Percentiles rank a stretch among this genome's conserved stretches.
phyloP scores from a whole-genome alignment of 1,284 basidiomycete species.

The Melanopsichium pennsylvanicum region DNA sequence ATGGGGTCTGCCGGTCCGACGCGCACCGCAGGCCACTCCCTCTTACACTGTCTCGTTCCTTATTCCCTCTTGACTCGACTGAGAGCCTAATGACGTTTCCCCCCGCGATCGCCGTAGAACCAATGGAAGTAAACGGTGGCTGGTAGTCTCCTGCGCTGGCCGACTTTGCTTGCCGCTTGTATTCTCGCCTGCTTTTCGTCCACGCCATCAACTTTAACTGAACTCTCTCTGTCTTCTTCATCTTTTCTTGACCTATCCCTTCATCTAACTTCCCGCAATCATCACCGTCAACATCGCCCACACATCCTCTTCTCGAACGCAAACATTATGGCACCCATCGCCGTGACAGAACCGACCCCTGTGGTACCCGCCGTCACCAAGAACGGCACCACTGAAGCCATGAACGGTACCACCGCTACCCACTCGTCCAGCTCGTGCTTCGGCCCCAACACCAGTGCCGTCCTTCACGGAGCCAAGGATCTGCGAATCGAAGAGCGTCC shows the following conservation, averaged over 20 bases:
- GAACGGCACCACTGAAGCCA: constrained; percentile 10
- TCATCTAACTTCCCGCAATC: not conserved
- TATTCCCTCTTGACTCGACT: too few relatives aligned
- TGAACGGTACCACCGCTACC: constrained; percentile 22
- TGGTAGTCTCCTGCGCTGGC: too few relatives aligned
- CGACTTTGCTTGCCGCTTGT: too few relatives aligned
- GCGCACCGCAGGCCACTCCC: constrained; percentile 16
- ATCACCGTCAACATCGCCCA: not conserved
- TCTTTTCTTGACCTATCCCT: not conserved
- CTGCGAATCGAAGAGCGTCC: constrained; percentile 72
- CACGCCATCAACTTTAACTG: not conserved
- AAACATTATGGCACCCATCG: constrained; percentile 31
- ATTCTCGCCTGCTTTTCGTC: not conserved
- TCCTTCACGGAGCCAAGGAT: constrained; percentile 68
- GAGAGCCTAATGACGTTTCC: too few relatives aligned
- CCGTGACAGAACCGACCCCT: constrained; percentile 15
- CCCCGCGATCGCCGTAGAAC: too few relatives aligned
- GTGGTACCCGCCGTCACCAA: constrained; percentile 13
- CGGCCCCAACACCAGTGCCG: constrained; percentile 57
- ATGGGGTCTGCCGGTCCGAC: constrained; percentile 44
- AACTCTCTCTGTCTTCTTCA: too few relatives aligned
- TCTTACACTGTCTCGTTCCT: not conserved
- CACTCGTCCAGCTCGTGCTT: constrained; percentile 3
- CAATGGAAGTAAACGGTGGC: too few relatives aligned
- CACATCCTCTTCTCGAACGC: not conserved